Conservation (phyloP, 345 rosid genomes). For the Populus alba region DNA sequence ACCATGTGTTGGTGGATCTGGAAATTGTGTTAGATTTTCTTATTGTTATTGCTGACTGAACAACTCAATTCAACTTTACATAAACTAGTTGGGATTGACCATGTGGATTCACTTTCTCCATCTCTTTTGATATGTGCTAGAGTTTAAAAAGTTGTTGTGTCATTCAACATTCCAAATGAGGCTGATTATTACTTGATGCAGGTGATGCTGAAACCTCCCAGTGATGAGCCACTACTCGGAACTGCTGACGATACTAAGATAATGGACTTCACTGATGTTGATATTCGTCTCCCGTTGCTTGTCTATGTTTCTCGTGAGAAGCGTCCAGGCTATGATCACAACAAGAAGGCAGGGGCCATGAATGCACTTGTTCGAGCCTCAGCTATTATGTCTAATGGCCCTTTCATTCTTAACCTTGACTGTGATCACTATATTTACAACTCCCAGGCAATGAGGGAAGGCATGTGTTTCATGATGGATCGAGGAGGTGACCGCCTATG, state of each 20-base stretch:
- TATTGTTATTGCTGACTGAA: background rate
- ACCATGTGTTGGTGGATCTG: background rate
- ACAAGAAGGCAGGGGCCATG: constrained; percentile 99
- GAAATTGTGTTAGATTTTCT: background rate
- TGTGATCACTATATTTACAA: constrained; percentile 98
- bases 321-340: constrained; percentile 97
- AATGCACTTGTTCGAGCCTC: constrained; percentile 97
- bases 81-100: background rate
- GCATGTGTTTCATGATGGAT: constrained; percentile 99
- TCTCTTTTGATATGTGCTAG: background rate
- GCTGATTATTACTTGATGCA: constrained; percentile 26
- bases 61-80: background rate
- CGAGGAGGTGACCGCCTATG: constrained; percentile 93
- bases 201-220: constrained; percentile 99
- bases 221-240: constrained; percentile 85
- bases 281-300: constrained; percentile 93
- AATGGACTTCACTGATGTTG: constrained; percentile 74
- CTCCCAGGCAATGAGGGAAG: constrained; percentile 91
- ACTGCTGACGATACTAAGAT: constrained; percentile 55
- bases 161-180: background rate
- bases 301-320: constrained; percentile 98
- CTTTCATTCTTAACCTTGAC: constrained; percentile 94
- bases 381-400: constrained; percentile 95
- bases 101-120: background rate
- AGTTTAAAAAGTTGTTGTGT: background rate